These are phyloP conservation scores for Suhomyces kilbournensis DNA, from an alignment of 805 yeast genomes.

Conservation along the genomic window DNA sequence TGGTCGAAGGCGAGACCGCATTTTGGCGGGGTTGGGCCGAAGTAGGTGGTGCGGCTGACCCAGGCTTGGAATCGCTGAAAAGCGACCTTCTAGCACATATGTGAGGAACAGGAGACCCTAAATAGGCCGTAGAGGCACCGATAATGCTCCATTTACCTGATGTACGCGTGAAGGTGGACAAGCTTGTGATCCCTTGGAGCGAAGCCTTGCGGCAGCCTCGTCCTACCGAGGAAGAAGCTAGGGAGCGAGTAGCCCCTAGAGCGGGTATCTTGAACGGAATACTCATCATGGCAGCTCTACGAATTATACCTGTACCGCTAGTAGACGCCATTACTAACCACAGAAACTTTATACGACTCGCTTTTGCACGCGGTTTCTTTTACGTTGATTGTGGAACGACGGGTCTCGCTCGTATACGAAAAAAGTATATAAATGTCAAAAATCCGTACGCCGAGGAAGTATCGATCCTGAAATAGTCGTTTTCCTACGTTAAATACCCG, in stretches of 20 bases:
- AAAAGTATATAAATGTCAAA: neutral
- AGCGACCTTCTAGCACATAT: neutral
- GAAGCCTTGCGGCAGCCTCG: neutral
- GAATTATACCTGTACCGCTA: neutral
- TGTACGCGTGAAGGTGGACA: neutral
- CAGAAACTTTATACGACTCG: neutral
- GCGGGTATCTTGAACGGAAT: neutral
- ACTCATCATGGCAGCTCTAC: neutral
- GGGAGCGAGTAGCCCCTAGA: neutral
- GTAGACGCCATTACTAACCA: neutral
- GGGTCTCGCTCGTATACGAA: neutral
- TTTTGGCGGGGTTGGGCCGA: neutral
- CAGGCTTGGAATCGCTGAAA: neutral
- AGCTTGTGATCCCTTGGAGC: neutral
- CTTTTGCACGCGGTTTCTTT: neutral
- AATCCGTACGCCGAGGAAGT: neutral
- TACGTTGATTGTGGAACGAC: neutral
- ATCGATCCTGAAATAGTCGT: neutral
- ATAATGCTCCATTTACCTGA: neutral
- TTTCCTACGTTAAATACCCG: neutral
- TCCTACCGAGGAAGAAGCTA: neutral
- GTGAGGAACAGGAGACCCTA: neutral
- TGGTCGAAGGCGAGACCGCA: neutral
- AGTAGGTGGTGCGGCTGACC: neutral
- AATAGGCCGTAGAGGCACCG: neutral